Base-by-base conservation (phyloP, 352 stramenopile genomes). In the Thalassiosira pacifica region DNA sequence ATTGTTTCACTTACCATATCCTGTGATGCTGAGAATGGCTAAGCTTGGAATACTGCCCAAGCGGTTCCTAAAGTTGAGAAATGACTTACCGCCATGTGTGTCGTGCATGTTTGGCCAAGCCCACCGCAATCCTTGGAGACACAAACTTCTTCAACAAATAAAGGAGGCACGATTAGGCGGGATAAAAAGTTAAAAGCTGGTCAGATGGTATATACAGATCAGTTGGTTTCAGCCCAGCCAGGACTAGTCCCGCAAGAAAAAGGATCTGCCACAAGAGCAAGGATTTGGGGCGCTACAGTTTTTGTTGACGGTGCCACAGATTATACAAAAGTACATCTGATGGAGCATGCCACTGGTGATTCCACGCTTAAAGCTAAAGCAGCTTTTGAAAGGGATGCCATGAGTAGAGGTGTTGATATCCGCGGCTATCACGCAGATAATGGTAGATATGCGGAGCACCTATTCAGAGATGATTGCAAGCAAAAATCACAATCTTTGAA, bases 231-330 rank as follows among this genome's bases (percentile, higher is more conserved):
- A 19, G 45, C 73, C 45, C 82, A 80, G 59, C 86, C 82, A 40
- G 82, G 86, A 40, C 67, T 88, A 10, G 78, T 90, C 26, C 82
- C 78, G 0, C 86, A 91, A 27, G 81, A 79, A 42, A 64, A 40
- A 53, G 82, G 82, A 13, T 57, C 55, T 8, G 48, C 79, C 0
- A 88, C 76, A 5, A 83, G 45, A 24, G 29, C 77, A 18, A 59
- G 86, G 34, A 88, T 90, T 74, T 72, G 76, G 45, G 32, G 66
- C 37, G 86, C 83, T n/a, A 86, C 82, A n/a, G 48, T 91, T 18
- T 90, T 79, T 76, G 75, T 88, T 3, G 82, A 88, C 42, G 69
- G 90, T 13, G 65, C 53, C 24, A 79, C 63, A n/a, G 32, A 57
- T 1, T 67, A 82, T 6, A 27, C 48, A 40, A 88, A 76, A 52